A percentile compares a stretch with the other conserved stretches of the same genome.
phyloP scores from a whole-genome alignment of 371 early-diverging fungal species.

The Mortierella sp. region DNA sequence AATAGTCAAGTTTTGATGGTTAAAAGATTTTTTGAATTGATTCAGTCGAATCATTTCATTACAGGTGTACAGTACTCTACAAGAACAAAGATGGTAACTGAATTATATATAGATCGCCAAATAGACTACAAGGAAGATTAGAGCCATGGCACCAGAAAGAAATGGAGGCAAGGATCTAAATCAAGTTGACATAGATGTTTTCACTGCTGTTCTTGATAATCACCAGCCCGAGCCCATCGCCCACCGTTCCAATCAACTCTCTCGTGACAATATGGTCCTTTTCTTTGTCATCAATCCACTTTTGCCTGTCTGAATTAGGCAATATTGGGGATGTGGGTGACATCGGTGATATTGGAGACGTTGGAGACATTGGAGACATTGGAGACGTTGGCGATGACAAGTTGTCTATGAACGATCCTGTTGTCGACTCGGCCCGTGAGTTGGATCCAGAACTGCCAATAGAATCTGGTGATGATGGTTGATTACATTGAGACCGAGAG shows the following conservation, averaged over 20 bases:
- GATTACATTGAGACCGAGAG: neutral
- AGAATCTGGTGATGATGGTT: slow-evolving; percentile 13
- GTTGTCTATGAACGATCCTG: slow-evolving; percentile 15
- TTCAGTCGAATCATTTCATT: no score
- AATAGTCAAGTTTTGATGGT: no score
- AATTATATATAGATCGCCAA: no score
- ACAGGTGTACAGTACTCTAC: no score
- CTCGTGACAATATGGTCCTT: slow-evolving; percentile 31
- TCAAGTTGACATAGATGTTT: slow-evolving; percentile 26
- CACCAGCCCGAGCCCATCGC: slow-evolving; percentile 39
- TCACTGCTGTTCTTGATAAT: slow-evolving; percentile 55
- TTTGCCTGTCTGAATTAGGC: neutral
- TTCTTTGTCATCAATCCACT: slow-evolving; percentile 32
- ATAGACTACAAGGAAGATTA: no score
- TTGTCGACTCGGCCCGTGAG: slow-evolving; percentile 25
- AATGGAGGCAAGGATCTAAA: slow-evolving; percentile 15
- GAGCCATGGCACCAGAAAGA: no score
- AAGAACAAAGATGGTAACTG: no score
- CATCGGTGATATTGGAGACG: no score
- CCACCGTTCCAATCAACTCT: slow-evolving; percentile 51
- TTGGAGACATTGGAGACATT: neutral
- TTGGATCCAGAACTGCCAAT: slow-evolving; percentile 14
- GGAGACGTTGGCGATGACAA: neutral
- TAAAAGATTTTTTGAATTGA: no score
- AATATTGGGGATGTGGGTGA: neutral